Evolutionary conservation across 352 stramenopile species (phyloP).

Genomic region (Plasmopara viticola): DNA sequence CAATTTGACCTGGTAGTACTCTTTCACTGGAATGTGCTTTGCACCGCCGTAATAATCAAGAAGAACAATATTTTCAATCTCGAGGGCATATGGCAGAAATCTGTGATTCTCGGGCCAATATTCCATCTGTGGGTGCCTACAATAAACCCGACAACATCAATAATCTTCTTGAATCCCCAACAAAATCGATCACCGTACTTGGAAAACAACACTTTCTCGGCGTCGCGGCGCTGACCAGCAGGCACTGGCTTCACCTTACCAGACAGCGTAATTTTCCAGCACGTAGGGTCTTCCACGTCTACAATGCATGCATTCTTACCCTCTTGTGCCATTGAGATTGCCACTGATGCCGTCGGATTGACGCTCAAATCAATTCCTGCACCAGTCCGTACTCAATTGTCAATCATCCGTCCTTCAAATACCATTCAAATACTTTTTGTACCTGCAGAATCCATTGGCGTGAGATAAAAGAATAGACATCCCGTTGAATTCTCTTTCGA

Average conservation of each 20-base stretch:
- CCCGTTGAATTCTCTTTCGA: conserved; percentile 43
- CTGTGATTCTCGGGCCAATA: conserved; percentile 53
- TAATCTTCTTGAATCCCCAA: background rate
- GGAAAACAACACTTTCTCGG: conserved; percentile 59
- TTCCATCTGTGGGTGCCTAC: conserved; percentile 63
- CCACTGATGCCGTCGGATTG: conserved; percentile 48
- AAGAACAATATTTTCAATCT: conserved; percentile 56
- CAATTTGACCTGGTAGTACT: conserved; percentile 61
- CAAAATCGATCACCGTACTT: conserved; percentile 29
- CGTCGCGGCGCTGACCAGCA: conserved; percentile 33
- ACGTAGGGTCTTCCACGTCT: conserved; percentile 66
- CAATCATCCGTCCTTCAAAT: background rate
- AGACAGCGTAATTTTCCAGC: conserved; percentile 56
- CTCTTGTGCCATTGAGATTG: conserved; percentile 56
- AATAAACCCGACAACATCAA: conserved; percentile 3
- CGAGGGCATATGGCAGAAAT: conserved; percentile 45
- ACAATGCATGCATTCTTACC: conserved; percentile 49
- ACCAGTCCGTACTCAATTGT: background rate
- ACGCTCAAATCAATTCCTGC: conserved; percentile 40
- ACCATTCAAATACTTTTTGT: background rate
- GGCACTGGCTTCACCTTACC: conserved; percentile 46
- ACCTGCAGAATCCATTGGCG: conserved; percentile 41
- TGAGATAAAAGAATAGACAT: conserved; percentile 71
- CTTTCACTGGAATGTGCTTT: conserved; percentile 50
- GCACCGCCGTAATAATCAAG: conserved; percentile 68